Percentiles rank a stretch among this genome's conserved stretches.
These are phyloP conservation scores for Ophiostoma angusticollis DNA, from an alignment of 2,329 filamentous ascomycete species.

Conservation along the genomic window DNA sequence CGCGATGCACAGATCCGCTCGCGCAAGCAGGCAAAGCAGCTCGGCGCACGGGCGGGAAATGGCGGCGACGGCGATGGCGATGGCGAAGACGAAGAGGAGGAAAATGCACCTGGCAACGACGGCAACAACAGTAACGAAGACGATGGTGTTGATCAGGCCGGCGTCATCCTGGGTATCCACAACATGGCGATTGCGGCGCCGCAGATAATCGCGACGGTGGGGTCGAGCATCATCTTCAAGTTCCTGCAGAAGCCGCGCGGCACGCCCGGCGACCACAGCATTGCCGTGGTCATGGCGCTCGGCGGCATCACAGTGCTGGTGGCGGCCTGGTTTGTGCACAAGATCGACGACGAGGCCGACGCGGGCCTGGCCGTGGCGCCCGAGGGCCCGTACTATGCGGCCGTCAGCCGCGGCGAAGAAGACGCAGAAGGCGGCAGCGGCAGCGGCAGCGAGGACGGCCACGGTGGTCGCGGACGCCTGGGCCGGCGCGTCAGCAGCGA, in stretches of 20 bases:
- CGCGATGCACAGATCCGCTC: constrained; percentile 50
- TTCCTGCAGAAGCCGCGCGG: constrained; percentile 79
- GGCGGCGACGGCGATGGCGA: constrained; percentile 17
- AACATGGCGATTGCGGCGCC: constrained; percentile 89
- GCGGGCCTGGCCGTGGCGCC: constrained; percentile 31
- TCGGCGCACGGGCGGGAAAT: background rate
- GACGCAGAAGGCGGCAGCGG: constrained; percentile 2
- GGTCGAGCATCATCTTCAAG: constrained; percentile 74
- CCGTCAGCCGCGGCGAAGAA: background rate
- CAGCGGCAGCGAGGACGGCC: background rate
- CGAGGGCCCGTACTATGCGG: constrained; percentile 25
- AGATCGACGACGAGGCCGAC: constrained; percentile 48
- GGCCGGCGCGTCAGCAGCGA: constrained; percentile 30
- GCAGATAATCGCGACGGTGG: constrained; percentile 79
- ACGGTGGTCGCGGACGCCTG: constrained; percentile 6
- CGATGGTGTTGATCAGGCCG: constrained; percentile 60
- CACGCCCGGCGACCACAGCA: constrained; percentile 70
- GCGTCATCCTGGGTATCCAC: constrained; percentile 86
- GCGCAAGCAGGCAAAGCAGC: constrained; percentile 17
- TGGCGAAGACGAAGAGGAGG: constrained; percentile 13
- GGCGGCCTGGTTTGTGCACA: constrained; percentile 59
- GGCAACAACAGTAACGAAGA: constrained; percentile 24
- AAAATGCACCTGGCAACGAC: too few relatives aligned
- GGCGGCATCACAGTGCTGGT: constrained; percentile 68
- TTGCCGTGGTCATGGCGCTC: constrained; percentile 74